phyloP scores from a whole-genome alignment of 2,329 filamentous ascomycete species.

The Xylariaceae sp. region DNA sequence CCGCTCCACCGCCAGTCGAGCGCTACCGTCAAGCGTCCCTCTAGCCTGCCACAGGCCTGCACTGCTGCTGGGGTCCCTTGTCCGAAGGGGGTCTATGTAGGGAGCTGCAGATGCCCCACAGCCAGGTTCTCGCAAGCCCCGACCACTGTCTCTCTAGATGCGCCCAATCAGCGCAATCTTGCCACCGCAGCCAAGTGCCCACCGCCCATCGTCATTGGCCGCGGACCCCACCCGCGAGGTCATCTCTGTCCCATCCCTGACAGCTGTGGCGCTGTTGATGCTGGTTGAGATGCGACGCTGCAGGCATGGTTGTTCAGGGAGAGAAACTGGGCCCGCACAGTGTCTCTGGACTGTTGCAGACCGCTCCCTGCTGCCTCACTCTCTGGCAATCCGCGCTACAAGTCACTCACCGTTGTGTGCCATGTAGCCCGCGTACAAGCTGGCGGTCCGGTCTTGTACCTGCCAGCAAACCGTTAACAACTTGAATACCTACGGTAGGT shows the following conservation, averaged over 20 bases:
- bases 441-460: no score
- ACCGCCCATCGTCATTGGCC: constrained; percentile 12
- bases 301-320: no score
- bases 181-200: constrained; percentile 13
- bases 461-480: no score
- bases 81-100: constrained; percentile 14
- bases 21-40: neutral
- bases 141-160: neutral
- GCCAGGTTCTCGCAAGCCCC: neutral
- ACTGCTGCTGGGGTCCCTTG: neutral
- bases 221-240: constrained; percentile 14
- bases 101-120: constrained; percentile 4
- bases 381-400: neutral
- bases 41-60: neutral
- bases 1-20: neutral
- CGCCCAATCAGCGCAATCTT: constrained; percentile 11
- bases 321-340: constrained; percentile 9
- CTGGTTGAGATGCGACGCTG: neutral
- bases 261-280: constrained; percentile 18
- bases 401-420: constrained; percentile 3
- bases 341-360: constrained; percentile 10
- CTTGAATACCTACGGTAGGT: no score
- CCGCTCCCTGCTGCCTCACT: constrained; percentile 13
- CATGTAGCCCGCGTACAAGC: constrained; percentile 5
- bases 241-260: constrained; percentile 16